Percentiles rank a stretch among this genome's conserved stretches.
These are phyloP conservation scores for Acer saccharum DNA, from an alignment of 345 rosid genomes.

Conservation along the genomic window DNA sequence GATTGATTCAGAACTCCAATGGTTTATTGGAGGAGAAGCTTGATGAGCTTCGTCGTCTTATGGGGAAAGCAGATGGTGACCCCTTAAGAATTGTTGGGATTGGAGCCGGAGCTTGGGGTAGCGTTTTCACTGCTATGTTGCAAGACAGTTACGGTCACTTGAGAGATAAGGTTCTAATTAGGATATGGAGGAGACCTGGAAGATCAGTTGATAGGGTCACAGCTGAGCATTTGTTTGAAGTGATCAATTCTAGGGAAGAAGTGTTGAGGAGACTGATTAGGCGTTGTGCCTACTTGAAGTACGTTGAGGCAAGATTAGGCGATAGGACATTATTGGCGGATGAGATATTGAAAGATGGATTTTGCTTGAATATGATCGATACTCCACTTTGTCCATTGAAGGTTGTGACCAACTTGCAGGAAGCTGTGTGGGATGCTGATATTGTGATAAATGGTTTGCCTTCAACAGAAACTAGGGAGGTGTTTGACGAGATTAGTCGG, in stretches of 20 bases:
- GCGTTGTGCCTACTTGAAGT: conserved; percentile 92
- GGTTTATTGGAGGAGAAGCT: conserved; percentile 71
- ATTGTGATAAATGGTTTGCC: conserved; percentile 94
- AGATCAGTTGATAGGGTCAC: conserved; percentile 71
- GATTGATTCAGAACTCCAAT: conserved; percentile 47
- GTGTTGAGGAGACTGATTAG: conserved; percentile 88
- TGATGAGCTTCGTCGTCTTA: conserved; percentile 66
- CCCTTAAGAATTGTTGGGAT: conserved; percentile 86
- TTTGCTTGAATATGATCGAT: conserved; percentile 94
- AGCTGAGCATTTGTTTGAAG: conserved; percentile 94
- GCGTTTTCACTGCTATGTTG: conserved; percentile 86
- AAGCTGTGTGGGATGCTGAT: conserved; percentile 99
- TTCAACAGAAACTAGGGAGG: conserved; percentile 79
- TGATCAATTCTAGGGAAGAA: conserved; percentile 92
- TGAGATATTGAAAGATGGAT: conserved; percentile 95
- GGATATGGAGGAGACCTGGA: conserved; percentile 96
- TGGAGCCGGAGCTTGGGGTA: conserved; percentile 99
- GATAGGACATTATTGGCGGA: conserved; percentile 84
- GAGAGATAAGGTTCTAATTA: conserved; percentile 83
- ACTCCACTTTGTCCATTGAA: conserved; percentile 91
- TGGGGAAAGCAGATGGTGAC: conserved; percentile 81
- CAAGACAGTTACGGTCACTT: conserved; percentile 85
- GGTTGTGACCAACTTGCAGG: conserved; percentile 93
- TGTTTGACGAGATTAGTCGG: conserved; percentile 82
- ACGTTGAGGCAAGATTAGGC: conserved; percentile 94